Evolutionary conservation across 2,329 filamentous ascomycete genomes (phyloP).

Genomic region (Claviceps quebecensis): DNA sequence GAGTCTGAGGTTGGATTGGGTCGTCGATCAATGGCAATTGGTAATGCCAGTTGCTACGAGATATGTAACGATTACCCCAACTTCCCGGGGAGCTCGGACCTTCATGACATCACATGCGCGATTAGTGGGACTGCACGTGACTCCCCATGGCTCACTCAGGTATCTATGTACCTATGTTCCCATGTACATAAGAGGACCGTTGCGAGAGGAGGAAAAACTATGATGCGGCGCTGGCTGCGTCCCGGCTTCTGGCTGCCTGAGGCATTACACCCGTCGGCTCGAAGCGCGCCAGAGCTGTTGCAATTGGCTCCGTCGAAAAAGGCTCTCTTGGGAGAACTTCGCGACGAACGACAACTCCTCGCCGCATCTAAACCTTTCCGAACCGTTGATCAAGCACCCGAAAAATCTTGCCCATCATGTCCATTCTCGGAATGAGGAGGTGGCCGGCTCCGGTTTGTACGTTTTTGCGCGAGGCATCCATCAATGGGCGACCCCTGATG

Average conservation of each 20-base stretch:
- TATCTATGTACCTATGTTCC: too few relatives aligned
- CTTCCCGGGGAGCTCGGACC: neutral
- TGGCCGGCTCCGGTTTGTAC: conserved; percentile 66
- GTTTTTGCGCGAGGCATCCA: conserved; percentile 32
- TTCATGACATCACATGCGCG: conserved; percentile 9
- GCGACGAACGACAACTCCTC: neutral
- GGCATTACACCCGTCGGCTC: conserved; percentile 15
- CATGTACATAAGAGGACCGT: too few relatives aligned
- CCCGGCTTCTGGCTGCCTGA: conserved; percentile 10
- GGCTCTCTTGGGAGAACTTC: conserved; percentile 21
- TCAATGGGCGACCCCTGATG: conserved; percentile 4
- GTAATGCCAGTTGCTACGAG: neutral
- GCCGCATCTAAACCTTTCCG: conserved; percentile 14
- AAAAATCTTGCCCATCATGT: conserved; percentile 45
- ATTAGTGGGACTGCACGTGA: neutral
- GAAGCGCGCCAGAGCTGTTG: conserved; percentile 18
- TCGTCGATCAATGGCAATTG: neutral
- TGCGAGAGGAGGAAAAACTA: neutral
- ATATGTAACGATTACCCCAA: neutral
- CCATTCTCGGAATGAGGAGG: conserved; percentile 68
- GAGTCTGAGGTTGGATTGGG: too few relatives aligned
- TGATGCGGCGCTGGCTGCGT: neutral
- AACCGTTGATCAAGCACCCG: conserved; percentile 17
- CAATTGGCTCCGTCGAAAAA: conserved; percentile 21
- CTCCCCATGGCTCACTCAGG: too few relatives aligned